Conservation (phyloP, 176 grass and related monocot genomes). For the Rhynchospora pubera region DNA sequence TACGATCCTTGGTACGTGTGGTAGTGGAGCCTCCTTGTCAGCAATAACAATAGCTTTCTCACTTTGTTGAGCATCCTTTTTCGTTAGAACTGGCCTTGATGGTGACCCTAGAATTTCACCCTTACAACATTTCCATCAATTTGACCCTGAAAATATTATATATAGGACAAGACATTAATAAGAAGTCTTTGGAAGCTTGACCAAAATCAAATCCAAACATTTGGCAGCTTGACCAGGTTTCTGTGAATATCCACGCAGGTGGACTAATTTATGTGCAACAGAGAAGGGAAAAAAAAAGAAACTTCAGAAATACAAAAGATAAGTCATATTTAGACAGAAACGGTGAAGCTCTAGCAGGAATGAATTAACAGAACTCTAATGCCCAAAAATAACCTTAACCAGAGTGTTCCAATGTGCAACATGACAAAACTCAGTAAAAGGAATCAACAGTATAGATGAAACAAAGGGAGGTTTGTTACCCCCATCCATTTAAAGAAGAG, state of each 20-base stretch:
- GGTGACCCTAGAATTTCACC: constrained; percentile 64
- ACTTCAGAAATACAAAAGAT: background rate
- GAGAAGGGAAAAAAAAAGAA: background rate
- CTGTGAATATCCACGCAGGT: background rate
- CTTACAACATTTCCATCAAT: constrained; percentile 92
- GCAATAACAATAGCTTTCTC: constrained; percentile 54
- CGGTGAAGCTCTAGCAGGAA: background rate
- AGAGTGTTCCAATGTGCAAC: background rate
- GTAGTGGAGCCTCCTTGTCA: constrained; percentile 64
- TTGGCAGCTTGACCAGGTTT: background rate
- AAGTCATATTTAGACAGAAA: background rate
- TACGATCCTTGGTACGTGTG: constrained; percentile 53
- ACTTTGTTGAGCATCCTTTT: constrained; percentile 63
- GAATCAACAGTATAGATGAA: background rate
- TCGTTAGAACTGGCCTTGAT: constrained; percentile 46
- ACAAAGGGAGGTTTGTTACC: constrained; percentile 45
- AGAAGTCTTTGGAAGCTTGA: background rate
- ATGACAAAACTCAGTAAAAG: background rate
- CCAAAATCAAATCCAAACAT: background rate
- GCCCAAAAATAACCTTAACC: background rate
- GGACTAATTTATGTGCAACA: background rate
- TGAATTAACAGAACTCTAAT: background rate
- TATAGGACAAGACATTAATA: background rate
- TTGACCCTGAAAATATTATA: constrained; percentile 55
- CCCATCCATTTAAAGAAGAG: constrained; percentile 98